phyloP scores from a whole-genome alignment of 495 filamentous ascomycete genomes.

The Penicillium macrosclerotiorum region DNA sequence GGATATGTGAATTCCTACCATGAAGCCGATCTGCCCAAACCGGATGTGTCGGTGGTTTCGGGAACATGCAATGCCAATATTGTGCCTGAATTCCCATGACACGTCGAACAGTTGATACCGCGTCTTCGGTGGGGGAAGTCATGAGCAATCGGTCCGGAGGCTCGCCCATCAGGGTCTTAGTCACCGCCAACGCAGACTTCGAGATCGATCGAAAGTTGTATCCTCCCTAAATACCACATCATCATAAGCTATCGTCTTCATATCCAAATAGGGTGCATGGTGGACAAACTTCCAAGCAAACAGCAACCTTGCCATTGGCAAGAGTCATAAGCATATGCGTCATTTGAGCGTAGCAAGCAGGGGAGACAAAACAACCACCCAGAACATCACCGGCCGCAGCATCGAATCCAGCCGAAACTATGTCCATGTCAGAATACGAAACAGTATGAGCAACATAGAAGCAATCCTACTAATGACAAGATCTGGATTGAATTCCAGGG shows the following conservation, averaged over 20 bases:
- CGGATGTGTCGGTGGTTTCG: conserved; percentile 34
- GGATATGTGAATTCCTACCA: conserved; percentile 43
- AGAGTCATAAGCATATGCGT: conserved; percentile 98
- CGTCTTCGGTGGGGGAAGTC: conserved; percentile 40
- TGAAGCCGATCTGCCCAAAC: conserved; percentile 52
- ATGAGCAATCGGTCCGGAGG: conserved; percentile 72
- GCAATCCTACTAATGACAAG: conserved; percentile 70
- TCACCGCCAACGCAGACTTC: conserved; percentile 86
- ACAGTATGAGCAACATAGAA: background rate
- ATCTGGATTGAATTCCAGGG: conserved; percentile 87
- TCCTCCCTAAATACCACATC: conserved; percentile 58
- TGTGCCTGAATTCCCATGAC: conserved; percentile 56
- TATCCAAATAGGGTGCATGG: no score
- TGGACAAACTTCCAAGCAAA: conserved; percentile 76
- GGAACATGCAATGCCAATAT: conserved; percentile 60
- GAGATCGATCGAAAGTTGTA: conserved; percentile 94
- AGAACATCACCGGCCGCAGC: conserved; percentile 90
- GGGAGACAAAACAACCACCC: conserved; percentile 87
- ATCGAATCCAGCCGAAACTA: conserved; percentile 93
- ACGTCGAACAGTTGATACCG: conserved; percentile 47
- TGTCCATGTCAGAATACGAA: conserved; percentile 19
- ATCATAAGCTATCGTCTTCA: no score
- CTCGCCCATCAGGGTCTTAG: conserved; percentile 90
- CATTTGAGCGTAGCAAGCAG: conserved; percentile 94
- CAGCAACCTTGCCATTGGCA: conserved; percentile 85